phyloP scores from a whole-genome alignment of 176 grass and related monocot genomes.

The maize (Zea mays) region DNA sequence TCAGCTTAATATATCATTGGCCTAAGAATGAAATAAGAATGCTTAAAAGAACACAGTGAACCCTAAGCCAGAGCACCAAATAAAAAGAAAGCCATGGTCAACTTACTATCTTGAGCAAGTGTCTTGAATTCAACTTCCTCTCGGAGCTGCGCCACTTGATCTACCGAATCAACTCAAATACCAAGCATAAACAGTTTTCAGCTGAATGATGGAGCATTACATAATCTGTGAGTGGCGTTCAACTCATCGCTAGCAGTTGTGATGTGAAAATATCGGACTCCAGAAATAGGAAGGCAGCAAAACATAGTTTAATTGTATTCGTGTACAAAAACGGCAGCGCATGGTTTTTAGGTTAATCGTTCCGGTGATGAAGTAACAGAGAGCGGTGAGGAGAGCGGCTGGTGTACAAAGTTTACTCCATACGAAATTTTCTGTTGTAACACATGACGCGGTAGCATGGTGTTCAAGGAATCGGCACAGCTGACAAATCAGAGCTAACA shows the following conservation, averaged over 20 bases:
- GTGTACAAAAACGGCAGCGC: background rate
- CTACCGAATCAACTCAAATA: conserved; percentile 48
- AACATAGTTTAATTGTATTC: background rate
- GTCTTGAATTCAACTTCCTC: conserved; percentile 78
- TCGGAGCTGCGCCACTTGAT: conserved; percentile 65
- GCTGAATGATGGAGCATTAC: no score
- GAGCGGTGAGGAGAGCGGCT: no score
- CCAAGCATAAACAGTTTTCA: conserved; percentile 19
- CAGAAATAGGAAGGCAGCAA: background rate
- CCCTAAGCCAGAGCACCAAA: conserved; percentile 13
- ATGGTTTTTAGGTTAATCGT: background rate
- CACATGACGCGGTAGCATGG: no score
- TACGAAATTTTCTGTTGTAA: no score
- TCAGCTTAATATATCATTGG: background rate
- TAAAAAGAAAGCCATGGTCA: background rate
- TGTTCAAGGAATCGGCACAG: no score
- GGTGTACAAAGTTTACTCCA: no score
- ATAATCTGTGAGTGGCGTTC: background rate
- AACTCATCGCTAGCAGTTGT: conserved; percentile 3
- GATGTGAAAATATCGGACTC: background rate
- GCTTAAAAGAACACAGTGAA: background rate
- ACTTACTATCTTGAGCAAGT: conserved; percentile 65
- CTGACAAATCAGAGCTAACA: no score
- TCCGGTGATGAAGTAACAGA: no score
- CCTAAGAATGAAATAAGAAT: conserved; percentile 4